These are phyloP conservation scores for Allantophomopsis cytisporea DNA, from an alignment of 2,329 filamentous ascomycete genomes.

Conservation along the genomic window DNA sequence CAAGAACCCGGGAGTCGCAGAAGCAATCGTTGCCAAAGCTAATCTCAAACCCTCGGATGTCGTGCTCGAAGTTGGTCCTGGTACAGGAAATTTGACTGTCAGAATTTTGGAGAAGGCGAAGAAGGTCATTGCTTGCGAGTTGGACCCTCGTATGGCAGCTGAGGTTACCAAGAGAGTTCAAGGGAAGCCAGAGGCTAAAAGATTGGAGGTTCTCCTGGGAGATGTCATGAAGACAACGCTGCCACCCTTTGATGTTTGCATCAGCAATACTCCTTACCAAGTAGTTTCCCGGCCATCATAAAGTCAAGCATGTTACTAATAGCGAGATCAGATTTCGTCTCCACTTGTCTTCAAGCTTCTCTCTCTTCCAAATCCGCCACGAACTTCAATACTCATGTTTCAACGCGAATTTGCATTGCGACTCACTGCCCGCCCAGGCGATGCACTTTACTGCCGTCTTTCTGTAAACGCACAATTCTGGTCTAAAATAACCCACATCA, in stretches of 20 bases:
- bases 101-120: slow-evolving; percentile 81
- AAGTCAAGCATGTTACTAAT: slow-evolving; percentile 7
- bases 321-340: slow-evolving; percentile 55
- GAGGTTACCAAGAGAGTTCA: slow-evolving; percentile 91
- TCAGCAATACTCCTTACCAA: slow-evolving; percentile 54
- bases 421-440: slow-evolving; percentile 75
- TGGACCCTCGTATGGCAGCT: slow-evolving; percentile 93
- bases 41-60: slow-evolving; percentile 80
- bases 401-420: slow-evolving; percentile 90
- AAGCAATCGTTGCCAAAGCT: slow-evolving; percentile 75
- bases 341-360: slow-evolving; percentile 83
- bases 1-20: slow-evolving; percentile 78
- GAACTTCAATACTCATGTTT: slow-evolving; percentile 86
- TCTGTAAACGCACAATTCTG: slow-evolving; percentile 93
- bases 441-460: slow-evolving; percentile 81
- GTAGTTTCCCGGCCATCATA: slow-evolving; percentile 19
- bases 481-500: slow-evolving; percentile 57
- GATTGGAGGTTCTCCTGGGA: slow-evolving; percentile 77
- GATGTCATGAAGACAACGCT: slow-evolving; percentile 78
- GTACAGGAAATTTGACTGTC: slow-evolving; percentile 80
- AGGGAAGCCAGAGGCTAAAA: slow-evolving; percentile 70
- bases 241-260: slow-evolving; percentile 71
- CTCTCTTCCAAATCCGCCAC: slow-evolving; percentile 65
- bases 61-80: slow-evolving; percentile 85
- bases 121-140: slow-evolving; percentile 71